Conservation (phyloP, 1,284 basidiomycete genomes). For the Malassezia brasiliensis region DNA sequence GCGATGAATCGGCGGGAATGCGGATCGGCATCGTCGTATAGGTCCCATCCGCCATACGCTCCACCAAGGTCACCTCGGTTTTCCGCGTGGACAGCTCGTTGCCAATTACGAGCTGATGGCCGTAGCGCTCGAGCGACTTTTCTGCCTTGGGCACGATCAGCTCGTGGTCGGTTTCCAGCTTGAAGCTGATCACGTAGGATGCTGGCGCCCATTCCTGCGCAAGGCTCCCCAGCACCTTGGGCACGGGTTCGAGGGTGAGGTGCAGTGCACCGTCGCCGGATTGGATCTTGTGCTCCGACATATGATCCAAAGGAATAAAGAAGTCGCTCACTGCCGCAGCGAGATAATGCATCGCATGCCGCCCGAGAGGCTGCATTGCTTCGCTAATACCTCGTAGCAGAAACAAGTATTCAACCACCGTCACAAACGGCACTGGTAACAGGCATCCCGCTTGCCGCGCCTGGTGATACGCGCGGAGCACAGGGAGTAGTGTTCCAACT, state of each 20-base stretch:
- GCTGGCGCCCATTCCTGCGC: constrained; percentile 86
- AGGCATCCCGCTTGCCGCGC: constrained; percentile 66
- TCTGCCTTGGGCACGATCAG: constrained; percentile 84
- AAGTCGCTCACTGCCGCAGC: constrained; percentile 97
- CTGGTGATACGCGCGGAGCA: constrained; percentile 70
- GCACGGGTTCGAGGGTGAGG: constrained; percentile 97
- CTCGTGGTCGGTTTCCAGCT: constrained; percentile 80
- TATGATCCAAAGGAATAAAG: constrained; percentile 78
- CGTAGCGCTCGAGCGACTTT: constrained; percentile 77
- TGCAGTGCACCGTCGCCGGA: constrained; percentile 74
- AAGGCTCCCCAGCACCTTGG: constrained; percentile 84
- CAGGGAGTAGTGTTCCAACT: constrained; percentile 59
- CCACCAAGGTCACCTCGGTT: constrained; percentile 79
- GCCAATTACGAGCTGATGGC: constrained; percentile 92
- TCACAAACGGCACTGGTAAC: constrained; percentile 80
- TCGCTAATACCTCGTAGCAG: constrained; percentile 68
- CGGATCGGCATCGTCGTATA: constrained; percentile 63
- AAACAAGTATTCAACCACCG: constrained; percentile 93
- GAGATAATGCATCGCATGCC: constrained; percentile 81
- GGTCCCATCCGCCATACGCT: constrained; percentile 23
- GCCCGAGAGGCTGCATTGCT: constrained; percentile 57
- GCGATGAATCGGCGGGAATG: constrained; percentile 48
- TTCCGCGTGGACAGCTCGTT: constrained; percentile 85
- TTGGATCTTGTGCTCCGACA: constrained; percentile 98
- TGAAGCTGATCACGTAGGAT: constrained; percentile 91